These are phyloP conservation scores for Aspergillus unguis DNA, from an alignment of 2,329 filamentous ascomycete genomes.

Conservation along the genomic window DNA sequence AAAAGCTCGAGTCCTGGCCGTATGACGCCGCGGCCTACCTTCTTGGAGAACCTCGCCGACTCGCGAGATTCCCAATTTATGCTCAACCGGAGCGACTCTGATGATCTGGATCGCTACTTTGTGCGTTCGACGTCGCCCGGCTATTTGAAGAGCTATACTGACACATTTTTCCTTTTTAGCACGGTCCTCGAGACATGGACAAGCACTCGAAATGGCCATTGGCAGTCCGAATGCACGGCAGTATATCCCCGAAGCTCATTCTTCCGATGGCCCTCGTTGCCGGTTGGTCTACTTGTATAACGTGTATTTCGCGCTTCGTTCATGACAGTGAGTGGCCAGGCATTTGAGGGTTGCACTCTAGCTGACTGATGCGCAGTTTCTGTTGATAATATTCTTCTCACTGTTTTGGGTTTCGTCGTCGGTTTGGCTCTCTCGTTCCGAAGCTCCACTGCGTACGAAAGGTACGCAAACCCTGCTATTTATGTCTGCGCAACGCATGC, in stretches of 20 bases:
- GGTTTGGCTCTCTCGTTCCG: constrained; percentile 75
- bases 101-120: constrained; percentile 62
- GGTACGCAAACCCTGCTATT: constrained; percentile 32
- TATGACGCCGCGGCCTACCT: constrained; percentile 33
- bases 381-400: constrained; percentile 67
- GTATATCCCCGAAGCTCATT: constrained; percentile 70
- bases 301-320: constrained; percentile 51
- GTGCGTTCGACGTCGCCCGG: constrained; percentile 31
- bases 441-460: constrained; percentile 73
- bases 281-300: constrained; percentile 65
- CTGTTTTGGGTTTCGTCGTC: constrained; percentile 77
- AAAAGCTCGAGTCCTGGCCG: constrained; percentile 21
- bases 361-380: constrained; percentile 5
- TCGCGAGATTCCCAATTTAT: constrained; percentile 33
- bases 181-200: constrained; percentile 62
- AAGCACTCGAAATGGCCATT: constrained; percentile 74
- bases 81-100: constrained; percentile 27
- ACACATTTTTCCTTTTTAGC: constrained; percentile 14
- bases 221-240: constrained; percentile 72
- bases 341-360: constrained; percentile 5
- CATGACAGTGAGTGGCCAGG: constrained; percentile 33
- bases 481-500: constrained; percentile 1
- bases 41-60: constrained; percentile 31
- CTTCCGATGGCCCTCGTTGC: constrained; percentile 63
- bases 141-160: background rate